Percentiles rank a stretch among this genome's conserved stretches.
Evolutionary conservation across 148 eudicot species (phyloP).

Genomic region (Cornus kousa): DNA sequence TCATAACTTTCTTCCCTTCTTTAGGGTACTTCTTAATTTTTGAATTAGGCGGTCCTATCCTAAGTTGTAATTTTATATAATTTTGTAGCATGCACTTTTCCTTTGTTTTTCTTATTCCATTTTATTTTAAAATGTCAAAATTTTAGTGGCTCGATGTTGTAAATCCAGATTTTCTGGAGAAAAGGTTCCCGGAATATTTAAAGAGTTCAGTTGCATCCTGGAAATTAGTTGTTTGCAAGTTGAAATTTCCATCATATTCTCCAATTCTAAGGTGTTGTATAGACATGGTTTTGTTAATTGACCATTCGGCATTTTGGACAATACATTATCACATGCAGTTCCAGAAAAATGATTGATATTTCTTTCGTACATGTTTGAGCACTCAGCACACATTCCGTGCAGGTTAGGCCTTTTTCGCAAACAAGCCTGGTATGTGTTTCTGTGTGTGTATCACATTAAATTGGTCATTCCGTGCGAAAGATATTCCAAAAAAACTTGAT

Average conservation of each 20-base stretch:
- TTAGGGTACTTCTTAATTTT: neutral
- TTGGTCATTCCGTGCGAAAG: too few relatives aligned
- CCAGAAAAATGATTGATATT: too few relatives aligned
- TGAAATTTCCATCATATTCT: neutral
- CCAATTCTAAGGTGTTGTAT: too few relatives aligned
- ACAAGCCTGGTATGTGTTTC: too few relatives aligned
- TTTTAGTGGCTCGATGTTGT: neutral
- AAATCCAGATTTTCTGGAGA: neutral
- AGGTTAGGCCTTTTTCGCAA: too few relatives aligned
- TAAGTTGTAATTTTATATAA: conserved; percentile 4
- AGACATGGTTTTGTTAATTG: too few relatives aligned
- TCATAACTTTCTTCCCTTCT: neutral
- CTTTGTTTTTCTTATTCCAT: neutral
- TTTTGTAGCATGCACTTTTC: neutral
- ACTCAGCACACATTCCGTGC: too few relatives aligned
- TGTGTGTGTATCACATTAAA: too few relatives aligned
- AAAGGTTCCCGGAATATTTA: neutral
- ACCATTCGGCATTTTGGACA: too few relatives aligned
- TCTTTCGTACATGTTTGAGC: too few relatives aligned
- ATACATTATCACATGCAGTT: too few relatives aligned
- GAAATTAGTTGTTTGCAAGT: neutral
- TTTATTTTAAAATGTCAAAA: neutral
- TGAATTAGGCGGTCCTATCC: neutral
- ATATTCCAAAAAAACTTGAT: too few relatives aligned
- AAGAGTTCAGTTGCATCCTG: neutral